A percentile compares a stretch with the other conserved stretches of the same genome.
These are phyloP conservation scores for Trichophyton mentagrophytes DNA, from an alignment of 2,329 filamentous ascomycete species.

Conservation along the genomic window DNA sequence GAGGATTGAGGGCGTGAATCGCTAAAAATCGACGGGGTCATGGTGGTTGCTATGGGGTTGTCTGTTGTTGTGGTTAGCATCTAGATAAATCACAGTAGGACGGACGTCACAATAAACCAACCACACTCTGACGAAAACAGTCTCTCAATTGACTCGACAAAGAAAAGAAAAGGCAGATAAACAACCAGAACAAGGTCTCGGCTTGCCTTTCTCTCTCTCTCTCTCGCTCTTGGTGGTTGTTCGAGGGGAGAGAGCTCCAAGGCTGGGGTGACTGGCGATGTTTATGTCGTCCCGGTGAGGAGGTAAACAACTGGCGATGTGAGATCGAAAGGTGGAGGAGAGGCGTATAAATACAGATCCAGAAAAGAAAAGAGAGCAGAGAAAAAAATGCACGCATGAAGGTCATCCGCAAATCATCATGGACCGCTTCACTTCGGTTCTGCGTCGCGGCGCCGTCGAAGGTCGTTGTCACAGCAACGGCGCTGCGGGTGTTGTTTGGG, in stretches of 20 bases:
- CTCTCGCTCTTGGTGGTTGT: not conserved
- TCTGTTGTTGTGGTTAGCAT: not conserved
- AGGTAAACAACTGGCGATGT: not conserved
- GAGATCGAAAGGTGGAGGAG: not conserved
- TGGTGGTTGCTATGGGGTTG: not conserved
- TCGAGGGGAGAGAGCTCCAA: not conserved
- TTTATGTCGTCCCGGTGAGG: not conserved
- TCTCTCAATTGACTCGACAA: not conserved
- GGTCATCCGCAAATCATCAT: not conserved
- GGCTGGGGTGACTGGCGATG: not conserved
- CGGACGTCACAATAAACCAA: not conserved
- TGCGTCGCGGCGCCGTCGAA: conserved; percentile 2
- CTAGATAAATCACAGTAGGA: not conserved
- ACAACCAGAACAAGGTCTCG: not conserved
- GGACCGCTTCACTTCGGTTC: conserved; percentile 3
- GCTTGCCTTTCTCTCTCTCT: not conserved
- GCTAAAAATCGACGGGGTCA: conserved; percentile 19
- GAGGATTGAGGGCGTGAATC: conserved; percentile 24
- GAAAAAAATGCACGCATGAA: not conserved
- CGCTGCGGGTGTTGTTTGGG: not conserved
- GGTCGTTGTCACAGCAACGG: conserved; percentile 5
- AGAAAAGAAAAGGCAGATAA: not conserved
- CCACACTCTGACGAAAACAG: not conserved
- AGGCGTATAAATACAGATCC: not conserved
- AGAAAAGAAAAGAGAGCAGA: not conserved